Base-by-base conservation (phyloP, 148 eudicot species). In the Pharnaceum exiguum region DNA sequence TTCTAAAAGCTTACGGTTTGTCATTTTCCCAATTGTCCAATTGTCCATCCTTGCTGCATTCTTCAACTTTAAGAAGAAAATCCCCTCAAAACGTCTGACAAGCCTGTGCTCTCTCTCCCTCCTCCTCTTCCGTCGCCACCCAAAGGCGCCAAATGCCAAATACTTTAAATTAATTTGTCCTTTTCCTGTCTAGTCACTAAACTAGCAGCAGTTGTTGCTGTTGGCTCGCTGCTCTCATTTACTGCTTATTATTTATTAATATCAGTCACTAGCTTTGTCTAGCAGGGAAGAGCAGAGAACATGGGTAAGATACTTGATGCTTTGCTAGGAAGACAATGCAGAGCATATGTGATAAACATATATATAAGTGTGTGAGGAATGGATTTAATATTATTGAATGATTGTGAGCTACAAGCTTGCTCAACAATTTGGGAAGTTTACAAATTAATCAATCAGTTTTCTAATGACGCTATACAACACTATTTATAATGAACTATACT, bases 301-400 rank as follows among this genome's bases (percentile, higher is more conserved):
- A 78, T 82, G 83, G 83, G 83, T 5, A 80, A 58, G 44, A 78
- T 68, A 54, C 68, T 78, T 18, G 83, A 79, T 65, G 62, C 68
- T 26, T 63, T 84, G 56, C 60, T 81, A 27, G 79, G 84, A 4
- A 76, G 75, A 59, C 67, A 45, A 49, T 66, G 68, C 65, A 78
- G 46, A 39, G 30, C 76, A n/a, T n/a, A n/a, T n/a, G n/a, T n/a
- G n/a, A n/a, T n/a, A n/a, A n/a, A n/a, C n/a, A n/a, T n/a, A n/a
- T n/a, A n/a, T n/a, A n/a, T n/a, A n/a, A n/a, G n/a, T n/a, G n/a
- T n/a, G n/a, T n/a, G n/a, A n/a, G n/a, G n/a, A n/a, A n/a, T n/a
- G n/a, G n/a, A n/a, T n/a, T n/a, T n/a, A n/a, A n/a, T n/a, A n/a
- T n/a, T n/a, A n/a, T n/a, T n/a, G n/a, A n/a, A n/a, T n/a, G n/a